These are phyloP conservation scores for Paraconiothyrium brasiliense DNA, from an alignment of 2,329 filamentous ascomycete species.

Conservation along the genomic window DNA sequence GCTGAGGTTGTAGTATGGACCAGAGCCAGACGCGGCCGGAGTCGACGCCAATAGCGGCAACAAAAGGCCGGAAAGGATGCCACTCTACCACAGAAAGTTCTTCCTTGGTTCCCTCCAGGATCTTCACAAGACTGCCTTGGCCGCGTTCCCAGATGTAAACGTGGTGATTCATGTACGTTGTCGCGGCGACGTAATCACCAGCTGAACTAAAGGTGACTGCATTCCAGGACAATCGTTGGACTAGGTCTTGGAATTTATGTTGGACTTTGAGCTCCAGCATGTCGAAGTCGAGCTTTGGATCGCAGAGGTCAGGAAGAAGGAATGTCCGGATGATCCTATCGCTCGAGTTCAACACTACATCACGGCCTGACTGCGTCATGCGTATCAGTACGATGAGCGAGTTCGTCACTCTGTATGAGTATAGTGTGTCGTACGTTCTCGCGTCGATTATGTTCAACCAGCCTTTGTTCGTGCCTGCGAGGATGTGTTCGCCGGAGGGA, in stretches of 20 bases:
- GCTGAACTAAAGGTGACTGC: constrained; percentile 94
- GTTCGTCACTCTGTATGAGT: constrained; percentile 86
- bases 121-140: constrained; percentile 93
- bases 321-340: constrained; percentile 96
- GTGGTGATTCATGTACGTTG: constrained; percentile 98
- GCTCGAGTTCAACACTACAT: constrained; percentile 90
- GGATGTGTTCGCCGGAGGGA: constrained; percentile 82
- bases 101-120: constrained; percentile 95
- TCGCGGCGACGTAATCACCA: constrained; percentile 94
- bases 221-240: constrained; percentile 95
- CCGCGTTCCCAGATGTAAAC: constrained; percentile 98
- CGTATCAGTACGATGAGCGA: constrained; percentile 90
- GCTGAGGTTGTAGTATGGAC: constrained; percentile 93
- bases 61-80: constrained; percentile 87
- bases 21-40: constrained; percentile 94
- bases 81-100: constrained; percentile 97
- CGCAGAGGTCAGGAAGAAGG: constrained; percentile 77
- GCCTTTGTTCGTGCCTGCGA: constrained; percentile 93
- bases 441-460: constrained; percentile 96
- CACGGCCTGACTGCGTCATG: constrained; percentile 82
- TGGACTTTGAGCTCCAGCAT: constrained; percentile 90
- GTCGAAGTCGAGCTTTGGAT: constrained; percentile 76
- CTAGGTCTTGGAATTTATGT: constrained; percentile 98
- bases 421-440: constrained; percentile 80
- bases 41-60: constrained; percentile 92